Percentiles rank a stretch among this genome's conserved stretches.
These are phyloP conservation scores for Boletales sp. DNA, from an alignment of 768 basidiomycete genomes.

Conservation along the genomic window DNA sequence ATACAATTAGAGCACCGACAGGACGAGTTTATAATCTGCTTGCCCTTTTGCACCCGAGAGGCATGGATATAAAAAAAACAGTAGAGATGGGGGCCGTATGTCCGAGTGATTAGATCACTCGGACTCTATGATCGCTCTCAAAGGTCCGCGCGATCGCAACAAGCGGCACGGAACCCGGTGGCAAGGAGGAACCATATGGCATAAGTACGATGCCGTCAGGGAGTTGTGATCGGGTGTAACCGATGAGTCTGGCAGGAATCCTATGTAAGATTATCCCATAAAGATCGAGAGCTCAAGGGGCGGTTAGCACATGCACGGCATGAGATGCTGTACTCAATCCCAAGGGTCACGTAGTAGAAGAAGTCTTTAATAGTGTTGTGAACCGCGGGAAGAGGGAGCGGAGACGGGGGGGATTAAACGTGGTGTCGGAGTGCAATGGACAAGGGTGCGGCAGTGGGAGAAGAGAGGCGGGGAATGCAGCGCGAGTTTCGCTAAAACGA, in stretches of 20 bases:
- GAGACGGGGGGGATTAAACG: not conserved
- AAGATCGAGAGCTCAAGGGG: slow-evolving; percentile 6
- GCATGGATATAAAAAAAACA: slow-evolving; percentile 5
- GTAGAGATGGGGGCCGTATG: slow-evolving; percentile 14
- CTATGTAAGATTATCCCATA: slow-evolving; percentile 17
- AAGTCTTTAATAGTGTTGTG: slow-evolving; percentile 8
- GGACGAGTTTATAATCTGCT: slow-evolving; percentile 12
- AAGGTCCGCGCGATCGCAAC: slow-evolving; percentile 24
- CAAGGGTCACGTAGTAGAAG: slow-evolving; percentile 22
- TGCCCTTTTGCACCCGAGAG: slow-evolving; percentile 6
- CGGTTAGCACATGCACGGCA: slow-evolving; percentile 16
- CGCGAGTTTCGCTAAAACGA: slow-evolving; percentile 6
- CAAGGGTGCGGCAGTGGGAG: not conserved
- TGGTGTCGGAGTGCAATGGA: not conserved
- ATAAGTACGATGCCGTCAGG: slow-evolving; percentile 24
- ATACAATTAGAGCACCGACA: slow-evolving; percentile 2
- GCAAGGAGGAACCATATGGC: slow-evolving; percentile 23
- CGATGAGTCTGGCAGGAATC: slow-evolving; percentile 8
- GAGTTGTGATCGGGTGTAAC: slow-evolving; percentile 24
- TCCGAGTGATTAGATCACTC: slow-evolving; percentile 25
- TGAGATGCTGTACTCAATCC: slow-evolving; percentile 14
- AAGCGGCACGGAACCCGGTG: slow-evolving; percentile 30
- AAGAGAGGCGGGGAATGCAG: not conserved
- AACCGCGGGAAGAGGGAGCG: slow-evolving; percentile 7
- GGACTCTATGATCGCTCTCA: slow-evolving; percentile 8